Percentiles rank a stretch among this genome's conserved stretches.
Conservation (phyloP, 805 yeast species). For the Monosporozyma siamensis region DNA sequence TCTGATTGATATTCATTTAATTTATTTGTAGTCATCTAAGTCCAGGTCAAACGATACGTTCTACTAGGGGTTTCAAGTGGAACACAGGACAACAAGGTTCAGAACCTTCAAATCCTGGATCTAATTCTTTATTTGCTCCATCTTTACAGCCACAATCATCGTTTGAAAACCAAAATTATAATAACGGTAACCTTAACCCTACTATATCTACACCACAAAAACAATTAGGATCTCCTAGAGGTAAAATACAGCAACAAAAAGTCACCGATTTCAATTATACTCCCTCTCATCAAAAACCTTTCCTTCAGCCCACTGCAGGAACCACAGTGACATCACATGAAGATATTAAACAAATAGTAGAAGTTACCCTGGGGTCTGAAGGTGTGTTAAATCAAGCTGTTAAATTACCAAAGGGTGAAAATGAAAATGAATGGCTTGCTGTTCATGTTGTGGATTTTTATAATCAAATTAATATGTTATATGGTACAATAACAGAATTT, state of each 20-base stretch:
- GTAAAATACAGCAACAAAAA: slow-evolving; percentile 2
- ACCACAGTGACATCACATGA: slow-evolving; percentile 47
- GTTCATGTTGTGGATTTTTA: slow-evolving; percentile 96
- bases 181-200: background rate
- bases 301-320: slow-evolving; percentile 23
- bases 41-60: slow-evolving; percentile 39
- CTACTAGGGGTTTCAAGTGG: slow-evolving; percentile 40
- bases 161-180: background rate
- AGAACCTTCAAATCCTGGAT: background rate
- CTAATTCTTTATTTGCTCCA: slow-evolving; percentile 1
- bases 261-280: slow-evolving; percentile 31
- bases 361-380: slow-evolving; percentile 89
- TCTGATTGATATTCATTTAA: no score
- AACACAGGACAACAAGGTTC: slow-evolving; percentile 12
- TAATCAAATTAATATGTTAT: slow-evolving; percentile 92
- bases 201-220: slow-evolving; percentile 9
- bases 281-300: slow-evolving; percentile 31
- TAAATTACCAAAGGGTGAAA: slow-evolving; percentile 86
- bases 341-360: slow-evolving; percentile 82
- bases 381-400: slow-evolving; percentile 89
- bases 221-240: slow-evolving; percentile 2
- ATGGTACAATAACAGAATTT: slow-evolving; percentile 91
- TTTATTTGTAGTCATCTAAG: slow-evolving; percentile 29
- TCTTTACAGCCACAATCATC: slow-evolving; percentile 1
- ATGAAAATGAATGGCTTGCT: slow-evolving; percentile 88